Percentiles rank a stretch among this genome's conserved stretches.
Evolutionary conservation across 1,284 basidiomycete genomes (phyloP).

Genomic region (Marasmius fiardii): DNA sequence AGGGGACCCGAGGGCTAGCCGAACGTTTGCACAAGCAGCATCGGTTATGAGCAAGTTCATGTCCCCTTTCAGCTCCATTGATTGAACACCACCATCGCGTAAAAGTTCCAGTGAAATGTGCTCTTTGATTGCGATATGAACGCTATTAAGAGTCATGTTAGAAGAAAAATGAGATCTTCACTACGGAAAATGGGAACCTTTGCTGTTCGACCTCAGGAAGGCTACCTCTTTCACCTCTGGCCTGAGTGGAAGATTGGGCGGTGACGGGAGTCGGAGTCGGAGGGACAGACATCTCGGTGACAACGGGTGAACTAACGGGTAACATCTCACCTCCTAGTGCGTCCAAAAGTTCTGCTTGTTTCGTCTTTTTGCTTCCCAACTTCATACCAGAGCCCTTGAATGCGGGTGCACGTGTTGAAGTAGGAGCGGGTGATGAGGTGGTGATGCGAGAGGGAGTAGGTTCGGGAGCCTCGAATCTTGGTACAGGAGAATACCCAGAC

Average conservation of each 20-base stretch:
- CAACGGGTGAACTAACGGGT: constrained; percentile 42
- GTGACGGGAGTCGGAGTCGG: constrained; percentile 48
- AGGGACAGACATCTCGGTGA: constrained; percentile 57
- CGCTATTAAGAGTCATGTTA: constrained; percentile 38
- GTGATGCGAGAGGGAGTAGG: constrained; percentile 38
- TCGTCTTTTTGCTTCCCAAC: constrained; percentile 90
- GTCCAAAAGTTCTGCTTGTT: constrained; percentile 83
- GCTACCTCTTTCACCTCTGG: constrained; percentile 49
- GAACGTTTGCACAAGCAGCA: constrained; percentile 71
- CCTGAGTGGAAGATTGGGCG: constrained; percentile 39
- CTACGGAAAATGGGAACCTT: constrained; percentile 46
- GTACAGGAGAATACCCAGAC: constrained; percentile 66
- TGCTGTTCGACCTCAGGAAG: constrained; percentile 78
- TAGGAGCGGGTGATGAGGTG: constrained; percentile 46
- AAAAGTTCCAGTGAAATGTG: constrained; percentile 77
- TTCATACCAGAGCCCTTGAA: constrained; percentile 99
- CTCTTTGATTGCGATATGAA: constrained; percentile 88
- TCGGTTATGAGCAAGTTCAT: constrained; percentile 91
- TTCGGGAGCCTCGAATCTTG: constrained; percentile 67
- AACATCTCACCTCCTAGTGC: constrained; percentile 77
- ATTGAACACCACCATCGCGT: constrained; percentile 88
- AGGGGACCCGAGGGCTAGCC: constrained; percentile 63
- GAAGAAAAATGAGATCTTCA: constrained; percentile 4
- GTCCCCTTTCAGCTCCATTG: constrained; percentile 91
- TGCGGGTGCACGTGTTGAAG: constrained; percentile 58